phyloP scores from a whole-genome alignment of 2,329 filamentous ascomycete species.

The Cercospora beticola region DNA sequence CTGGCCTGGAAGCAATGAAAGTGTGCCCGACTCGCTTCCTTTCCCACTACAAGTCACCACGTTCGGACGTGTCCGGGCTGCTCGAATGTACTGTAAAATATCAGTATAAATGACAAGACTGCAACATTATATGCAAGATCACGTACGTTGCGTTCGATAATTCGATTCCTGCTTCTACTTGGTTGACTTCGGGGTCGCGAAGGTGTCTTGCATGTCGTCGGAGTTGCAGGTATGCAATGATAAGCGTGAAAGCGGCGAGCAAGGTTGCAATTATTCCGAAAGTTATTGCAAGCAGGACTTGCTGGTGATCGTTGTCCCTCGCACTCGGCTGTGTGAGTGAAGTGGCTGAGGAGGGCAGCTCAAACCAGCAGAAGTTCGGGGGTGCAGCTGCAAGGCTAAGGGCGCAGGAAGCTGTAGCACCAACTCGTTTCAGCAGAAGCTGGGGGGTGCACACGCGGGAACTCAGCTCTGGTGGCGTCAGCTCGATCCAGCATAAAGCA shows the following conservation, averaged over 20 bases:
- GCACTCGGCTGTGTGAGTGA: background rate
- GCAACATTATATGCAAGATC: no score
- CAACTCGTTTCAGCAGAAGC: background rate
- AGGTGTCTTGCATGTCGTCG: background rate
- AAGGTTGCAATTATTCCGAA: background rate
- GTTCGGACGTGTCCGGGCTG: no score
- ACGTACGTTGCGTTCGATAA: background rate
- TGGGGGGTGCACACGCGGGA: background rate
- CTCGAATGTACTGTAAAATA: no score
- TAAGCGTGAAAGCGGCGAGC: background rate
- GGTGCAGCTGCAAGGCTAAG: background rate
- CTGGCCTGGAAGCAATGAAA: background rate
- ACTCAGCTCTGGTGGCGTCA: background rate
- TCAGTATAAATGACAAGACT: no score
- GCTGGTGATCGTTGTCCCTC: background rate
- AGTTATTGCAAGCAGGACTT: background rate
- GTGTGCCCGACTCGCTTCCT: background rate
- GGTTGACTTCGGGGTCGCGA: background rate
- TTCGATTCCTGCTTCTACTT: background rate
- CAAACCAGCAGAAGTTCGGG: background rate
- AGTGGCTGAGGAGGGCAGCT: background rate
- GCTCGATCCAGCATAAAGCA: background rate
- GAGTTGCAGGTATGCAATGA: background rate
- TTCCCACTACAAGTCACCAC: no score
- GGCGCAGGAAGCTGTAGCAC: background rate